Conservation (phyloP, 2,329 filamentous ascomycete genomes). For the Colletotrichum aenigma region DNA sequence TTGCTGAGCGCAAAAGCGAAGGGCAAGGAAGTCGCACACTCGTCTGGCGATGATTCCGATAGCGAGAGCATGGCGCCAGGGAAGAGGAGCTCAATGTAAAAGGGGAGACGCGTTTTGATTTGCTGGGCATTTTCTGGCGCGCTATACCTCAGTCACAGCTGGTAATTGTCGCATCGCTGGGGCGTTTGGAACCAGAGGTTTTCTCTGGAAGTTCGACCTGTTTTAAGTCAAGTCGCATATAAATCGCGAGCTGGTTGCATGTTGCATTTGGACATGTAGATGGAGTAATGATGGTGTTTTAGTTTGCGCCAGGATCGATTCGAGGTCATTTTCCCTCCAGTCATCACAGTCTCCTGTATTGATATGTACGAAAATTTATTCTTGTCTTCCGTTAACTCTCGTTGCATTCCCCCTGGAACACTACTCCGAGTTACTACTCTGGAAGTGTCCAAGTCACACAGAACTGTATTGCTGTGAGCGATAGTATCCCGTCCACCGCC, state of each 20-base stretch:
- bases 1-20: constrained; percentile 46
- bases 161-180: constrained; percentile 2
- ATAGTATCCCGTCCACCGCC: neutral
- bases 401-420: neutral
- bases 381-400: neutral
- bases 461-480: neutral
- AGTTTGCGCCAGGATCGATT: neutral
- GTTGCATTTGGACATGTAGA: constrained; percentile 10
- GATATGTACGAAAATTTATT: neutral
- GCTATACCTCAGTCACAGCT: constrained; percentile 18
- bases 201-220: neutral
- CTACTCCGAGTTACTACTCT: neutral
- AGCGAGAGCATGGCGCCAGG: constrained; percentile 27
- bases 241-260: neutral
- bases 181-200: constrained; percentile 12
- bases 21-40: constrained; percentile 48
- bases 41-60: constrained; percentile 31
- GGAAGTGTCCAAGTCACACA: neutral
- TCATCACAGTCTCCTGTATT: constrained; percentile 8
- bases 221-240: neutral
- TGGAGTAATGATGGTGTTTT: constrained; percentile 14
- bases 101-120: constrained; percentile 10
- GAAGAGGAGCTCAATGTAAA: constrained; percentile 48
- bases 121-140: constrained; percentile 19
- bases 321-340: neutral